Conservation (phyloP, 1,284 basidiomycete genomes). For the Gymnopus androsaceus region DNA sequence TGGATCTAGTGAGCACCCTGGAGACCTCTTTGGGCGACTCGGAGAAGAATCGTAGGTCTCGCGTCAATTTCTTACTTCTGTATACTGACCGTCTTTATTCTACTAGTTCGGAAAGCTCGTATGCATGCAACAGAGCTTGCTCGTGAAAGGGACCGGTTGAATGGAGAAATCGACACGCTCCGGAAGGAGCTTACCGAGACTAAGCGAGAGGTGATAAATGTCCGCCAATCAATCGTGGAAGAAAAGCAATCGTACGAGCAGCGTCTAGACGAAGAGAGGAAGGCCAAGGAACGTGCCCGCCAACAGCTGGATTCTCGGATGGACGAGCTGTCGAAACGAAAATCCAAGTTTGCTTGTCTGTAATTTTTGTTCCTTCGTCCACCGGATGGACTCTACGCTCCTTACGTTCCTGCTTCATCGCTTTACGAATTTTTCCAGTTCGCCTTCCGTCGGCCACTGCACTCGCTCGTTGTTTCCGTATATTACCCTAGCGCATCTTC, state of each 20-base stretch:
- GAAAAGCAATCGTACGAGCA: conserved; percentile 84
- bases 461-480: not conserved
- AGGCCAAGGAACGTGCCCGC: conserved; percentile 77
- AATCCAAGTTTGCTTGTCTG: conserved; percentile 84
- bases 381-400: conserved; percentile 2
- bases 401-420: not conserved
- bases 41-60: conserved; percentile 87
- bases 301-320: conserved; percentile 83
- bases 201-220: conserved; percentile 74
- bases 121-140: conserved; percentile 86
- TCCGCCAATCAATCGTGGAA: conserved; percentile 78
- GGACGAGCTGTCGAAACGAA: conserved; percentile 79
- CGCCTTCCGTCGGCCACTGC: not conserved
- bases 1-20: conserved; percentile 83
- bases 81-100: conserved; percentile 13
- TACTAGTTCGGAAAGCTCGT: no score
- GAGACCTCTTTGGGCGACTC: conserved; percentile 85
- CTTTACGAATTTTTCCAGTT: not conserved
- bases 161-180: conserved; percentile 61
- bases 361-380: conserved; percentile 31
- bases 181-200: conserved; percentile 72
- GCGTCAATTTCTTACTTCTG: conserved; percentile 19
- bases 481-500: not conserved
- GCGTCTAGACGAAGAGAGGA: conserved; percentile 77
- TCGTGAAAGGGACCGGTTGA: conserved; percentile 78